Percentiles rank a stretch among this genome's conserved stretches.
These are phyloP conservation scores for Epichloe gansuensis DNA, from an alignment of 2,329 filamentous ascomycete species.

Conservation along the genomic window DNA sequence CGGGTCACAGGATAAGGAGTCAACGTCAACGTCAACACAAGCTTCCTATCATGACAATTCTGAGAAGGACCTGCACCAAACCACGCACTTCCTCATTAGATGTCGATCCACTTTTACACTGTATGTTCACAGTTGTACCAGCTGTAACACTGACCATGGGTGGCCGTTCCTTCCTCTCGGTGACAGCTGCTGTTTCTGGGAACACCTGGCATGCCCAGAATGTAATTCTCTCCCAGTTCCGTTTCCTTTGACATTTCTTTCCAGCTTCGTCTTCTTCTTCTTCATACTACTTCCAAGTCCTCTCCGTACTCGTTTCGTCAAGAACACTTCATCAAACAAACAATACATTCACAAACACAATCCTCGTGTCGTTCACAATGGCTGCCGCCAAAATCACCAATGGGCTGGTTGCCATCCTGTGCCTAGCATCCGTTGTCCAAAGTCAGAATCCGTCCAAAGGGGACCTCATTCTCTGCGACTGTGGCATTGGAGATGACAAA, in stretches of 20 bases:
- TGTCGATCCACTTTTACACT: not conserved
- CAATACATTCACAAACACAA: not conserved
- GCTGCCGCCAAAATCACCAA: conserved; percentile 11
- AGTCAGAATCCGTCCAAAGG: conserved; percentile 20
- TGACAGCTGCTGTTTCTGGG: not conserved
- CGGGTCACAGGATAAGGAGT: no score
- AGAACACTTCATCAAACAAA: not conserved
- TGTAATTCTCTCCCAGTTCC: not conserved
- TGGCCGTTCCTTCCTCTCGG: not conserved
- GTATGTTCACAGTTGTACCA: not conserved
- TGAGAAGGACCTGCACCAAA: no score
- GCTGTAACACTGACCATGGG: not conserved
- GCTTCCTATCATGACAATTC: no score
- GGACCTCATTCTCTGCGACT: conserved; percentile 29
- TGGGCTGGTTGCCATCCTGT: conserved; percentile 12
- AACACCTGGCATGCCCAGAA: not conserved
- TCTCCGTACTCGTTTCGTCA: not conserved
- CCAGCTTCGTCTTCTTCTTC: not conserved
- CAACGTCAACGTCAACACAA: no score
- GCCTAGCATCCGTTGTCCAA: conserved; percentile 11
- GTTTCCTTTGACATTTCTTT: not conserved
- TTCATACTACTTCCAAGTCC: not conserved
- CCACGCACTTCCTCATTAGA: not conserved
- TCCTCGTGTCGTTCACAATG: conserved; percentile 10
- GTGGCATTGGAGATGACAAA: conserved; percentile 30